Conservation (phyloP, 2,329 filamentous ascomycete genomes). For the Berkeleyomyces basicola region DNA sequence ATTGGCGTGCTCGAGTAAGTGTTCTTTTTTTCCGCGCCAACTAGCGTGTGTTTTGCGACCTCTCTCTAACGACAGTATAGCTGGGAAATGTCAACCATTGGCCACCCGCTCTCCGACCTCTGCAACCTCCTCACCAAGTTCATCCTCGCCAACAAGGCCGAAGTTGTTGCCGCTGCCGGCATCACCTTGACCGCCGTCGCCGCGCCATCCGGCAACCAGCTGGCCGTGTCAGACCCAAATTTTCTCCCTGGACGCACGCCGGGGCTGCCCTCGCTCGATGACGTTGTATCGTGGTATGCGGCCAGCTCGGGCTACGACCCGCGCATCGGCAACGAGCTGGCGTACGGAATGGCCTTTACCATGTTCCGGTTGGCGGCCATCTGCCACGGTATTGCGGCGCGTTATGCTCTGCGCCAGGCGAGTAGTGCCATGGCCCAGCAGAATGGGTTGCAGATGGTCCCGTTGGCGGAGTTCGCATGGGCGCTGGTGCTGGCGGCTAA, state of each 20-base stretch:
- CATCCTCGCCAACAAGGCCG: constrained; percentile 21
- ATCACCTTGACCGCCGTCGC: constrained; percentile 16
- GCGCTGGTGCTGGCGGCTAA: constrained; percentile 39
- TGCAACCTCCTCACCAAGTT: constrained; percentile 49
- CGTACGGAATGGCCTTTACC: constrained; percentile 46
- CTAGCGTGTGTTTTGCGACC: background rate
- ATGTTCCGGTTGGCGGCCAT: constrained; percentile 46
- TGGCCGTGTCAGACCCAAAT: constrained; percentile 20
- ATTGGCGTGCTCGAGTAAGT: constrained; percentile 78
- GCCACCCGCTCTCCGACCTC: constrained; percentile 86
- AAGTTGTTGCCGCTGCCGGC: constrained; percentile 16
- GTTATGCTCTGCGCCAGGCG: constrained; percentile 71
- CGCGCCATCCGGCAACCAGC: constrained; percentile 15
- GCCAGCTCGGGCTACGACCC: constrained; percentile 53
- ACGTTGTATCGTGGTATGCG: constrained; percentile 28
- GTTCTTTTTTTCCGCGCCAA: background rate
- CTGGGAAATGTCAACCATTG: constrained; percentile 97
- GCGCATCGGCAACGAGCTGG: constrained; percentile 31
- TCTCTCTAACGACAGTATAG: constrained; percentile 21
- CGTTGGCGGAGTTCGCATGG: constrained; percentile 69
- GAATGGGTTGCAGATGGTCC: constrained; percentile 51
- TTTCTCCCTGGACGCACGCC: constrained; percentile 48
- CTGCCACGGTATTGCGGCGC: constrained; percentile 78
- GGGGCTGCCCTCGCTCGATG: constrained; percentile 37
- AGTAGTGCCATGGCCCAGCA: constrained; percentile 67